These are phyloP conservation scores for Kazachstania kunashirensis DNA, from an alignment of 805 yeast species.

Conservation along the genomic window DNA sequence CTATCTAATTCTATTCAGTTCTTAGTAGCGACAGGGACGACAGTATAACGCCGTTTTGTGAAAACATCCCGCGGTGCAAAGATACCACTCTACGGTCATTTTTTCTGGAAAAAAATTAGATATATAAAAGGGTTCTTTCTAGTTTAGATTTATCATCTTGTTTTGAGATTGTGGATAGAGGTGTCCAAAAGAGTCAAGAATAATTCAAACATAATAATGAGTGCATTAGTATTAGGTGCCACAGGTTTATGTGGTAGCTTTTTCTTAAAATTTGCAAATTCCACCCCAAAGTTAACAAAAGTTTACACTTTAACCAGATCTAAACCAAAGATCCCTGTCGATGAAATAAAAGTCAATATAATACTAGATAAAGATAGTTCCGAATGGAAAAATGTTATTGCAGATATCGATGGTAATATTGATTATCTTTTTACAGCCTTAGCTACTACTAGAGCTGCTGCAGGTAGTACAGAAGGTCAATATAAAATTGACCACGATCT, in stretches of 20 bases:
- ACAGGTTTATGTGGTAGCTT: conserved; percentile 70
- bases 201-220: too few relatives aligned
- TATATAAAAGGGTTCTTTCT: too few relatives aligned
- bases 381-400: conserved; percentile 42
- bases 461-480: conserved; percentile 66
- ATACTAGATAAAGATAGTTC: conserved; percentile 38
- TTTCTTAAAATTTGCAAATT: conserved; percentile 39
- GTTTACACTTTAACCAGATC: conserved; percentile 47
- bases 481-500: conserved; percentile 64
- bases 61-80: too few relatives aligned
- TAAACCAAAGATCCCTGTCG: conserved; percentile 23
- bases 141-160: too few relatives aligned
- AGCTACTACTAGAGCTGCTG: conserved; percentile 66
- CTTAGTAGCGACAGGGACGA: too few relatives aligned
- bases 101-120: too few relatives aligned
- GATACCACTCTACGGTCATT: too few relatives aligned
- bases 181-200: too few relatives aligned
- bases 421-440: conserved; percentile 52
- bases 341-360: conserved; percentile 28
- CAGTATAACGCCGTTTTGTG: too few relatives aligned
- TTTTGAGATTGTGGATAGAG: too few relatives aligned
- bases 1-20: too few relatives aligned
- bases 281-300: conserved; percentile 30
- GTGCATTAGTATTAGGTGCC: conserved; percentile 48
- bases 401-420: conserved; percentile 17